A percentile compares a stretch with the other conserved stretches of the same genome.
Conservation (phyloP, 2,329 filamentous ascomycete species). For the Diaporthe ampelina region DNA sequence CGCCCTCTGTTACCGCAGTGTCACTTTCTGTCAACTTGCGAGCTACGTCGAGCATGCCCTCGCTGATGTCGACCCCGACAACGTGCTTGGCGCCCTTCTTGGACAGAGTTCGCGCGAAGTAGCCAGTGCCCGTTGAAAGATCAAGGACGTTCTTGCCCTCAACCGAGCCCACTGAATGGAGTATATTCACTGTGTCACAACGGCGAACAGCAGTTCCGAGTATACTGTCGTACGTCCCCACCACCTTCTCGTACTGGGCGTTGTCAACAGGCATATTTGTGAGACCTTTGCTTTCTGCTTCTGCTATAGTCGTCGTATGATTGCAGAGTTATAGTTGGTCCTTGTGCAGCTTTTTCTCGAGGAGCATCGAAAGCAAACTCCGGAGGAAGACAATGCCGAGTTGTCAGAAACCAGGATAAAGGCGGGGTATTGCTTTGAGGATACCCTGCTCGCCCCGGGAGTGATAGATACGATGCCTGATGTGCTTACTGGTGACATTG, state of each 20-base stretch:
- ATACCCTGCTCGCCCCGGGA: neutral
- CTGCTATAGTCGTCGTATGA: neutral
- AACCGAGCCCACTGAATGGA: neutral
- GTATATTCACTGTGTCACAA: neutral
- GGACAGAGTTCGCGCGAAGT: neutral
- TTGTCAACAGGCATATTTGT: neutral
- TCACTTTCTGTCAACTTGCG: neutral
- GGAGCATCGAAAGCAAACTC: too few species aligned
- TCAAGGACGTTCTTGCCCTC: neutral
- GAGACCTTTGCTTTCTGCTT: too few species aligned
- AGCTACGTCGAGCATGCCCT: neutral
- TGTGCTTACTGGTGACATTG: neutral
- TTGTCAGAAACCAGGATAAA: neutral
- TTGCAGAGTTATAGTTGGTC: neutral
- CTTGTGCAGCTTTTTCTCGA: too few species aligned
- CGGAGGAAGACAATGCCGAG: neutral
- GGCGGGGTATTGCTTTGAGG: neutral
- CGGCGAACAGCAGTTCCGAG: neutral
- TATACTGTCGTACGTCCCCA: conserved; percentile 10
- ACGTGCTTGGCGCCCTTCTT: conserved; percentile 8
- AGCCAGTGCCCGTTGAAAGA: conserved; percentile 2
- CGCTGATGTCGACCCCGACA: conserved; percentile 4
- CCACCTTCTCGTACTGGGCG: conserved; percentile 23
- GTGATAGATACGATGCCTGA: neutral
- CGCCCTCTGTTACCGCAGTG: neutral